Base-by-base conservation (phyloP, 805 yeast species). In the Candida sanyiensis region DNA sequence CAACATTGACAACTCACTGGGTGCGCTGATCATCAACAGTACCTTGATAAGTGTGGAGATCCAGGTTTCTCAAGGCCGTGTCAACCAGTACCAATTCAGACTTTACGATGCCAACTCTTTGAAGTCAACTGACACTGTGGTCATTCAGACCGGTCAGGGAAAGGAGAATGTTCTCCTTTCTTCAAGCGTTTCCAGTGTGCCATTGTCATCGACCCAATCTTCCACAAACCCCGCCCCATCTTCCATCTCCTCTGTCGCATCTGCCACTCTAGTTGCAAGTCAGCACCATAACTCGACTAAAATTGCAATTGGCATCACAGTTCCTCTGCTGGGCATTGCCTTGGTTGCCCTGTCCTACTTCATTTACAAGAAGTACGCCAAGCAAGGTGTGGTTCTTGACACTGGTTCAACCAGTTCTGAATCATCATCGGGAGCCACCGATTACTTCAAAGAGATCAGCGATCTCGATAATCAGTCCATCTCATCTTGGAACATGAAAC, bases 21-120 rank as follows among this genome's bases (percentile, higher is more conserved):
- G 83, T 1, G 81, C 76, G 0, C 72, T 75, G 2, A 62, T 71
- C 2, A 59, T 77, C 19, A 73, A 72, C 49, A 66, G 71, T 37
- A 72, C 80, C 0, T 54, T 77, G 33, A 54, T 77, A 1, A 66
- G 72, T 11, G 58, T 77, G 8, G 36, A 21, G 4, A 55, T 59
- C 16, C 45, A 43, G 9, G 28, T 35, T 2, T 58, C 58, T 28
- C 41, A 59, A 20, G 58, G 49, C 12, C 50, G 48, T 15, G 28
- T 45, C 3, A 37, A 39, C 1, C 40, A 46, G 4, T 74, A 68
- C 45, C 35, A 42, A 0, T 38, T 75, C 13, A 57, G 57, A n/a
- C 52, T 77, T 17, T 77, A 59, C 50, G 69, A 72, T 45, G 57
- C 64, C 2, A 46, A 58, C 8, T 51, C 58, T 6, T 59, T 74